Evolutionary conservation across 2,329 filamentous ascomycete species (phyloP).

Genomic region (Epichloe baconii): DNA sequence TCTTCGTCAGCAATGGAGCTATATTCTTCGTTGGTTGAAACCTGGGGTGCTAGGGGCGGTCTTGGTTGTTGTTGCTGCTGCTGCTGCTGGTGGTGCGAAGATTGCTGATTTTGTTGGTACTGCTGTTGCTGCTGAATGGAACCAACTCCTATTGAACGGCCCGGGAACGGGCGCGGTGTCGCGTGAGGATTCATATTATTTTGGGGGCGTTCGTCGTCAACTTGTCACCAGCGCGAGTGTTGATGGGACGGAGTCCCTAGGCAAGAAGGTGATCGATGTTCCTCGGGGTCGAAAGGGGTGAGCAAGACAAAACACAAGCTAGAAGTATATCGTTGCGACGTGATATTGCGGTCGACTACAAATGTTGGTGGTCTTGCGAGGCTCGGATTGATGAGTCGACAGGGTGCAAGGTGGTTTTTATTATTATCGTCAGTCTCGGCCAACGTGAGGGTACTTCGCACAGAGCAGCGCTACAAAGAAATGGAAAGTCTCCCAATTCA

Average conservation of each 20-base stretch:
- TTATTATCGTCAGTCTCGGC: not conserved
- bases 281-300: not conserved
- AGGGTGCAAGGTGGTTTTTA: not conserved
- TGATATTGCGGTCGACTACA: not conserved
- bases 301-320: not conserved
- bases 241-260: too few species aligned
- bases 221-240: not conserved
- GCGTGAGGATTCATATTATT: constrained; percentile 23
- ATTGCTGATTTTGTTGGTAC: constrained; percentile 18
- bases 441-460: not conserved
- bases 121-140: constrained; percentile 20
- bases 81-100: constrained; percentile 9
- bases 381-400: not conserved
- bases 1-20: constrained; percentile 66
- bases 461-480: not conserved
- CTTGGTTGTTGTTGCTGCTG: constrained; percentile 10
- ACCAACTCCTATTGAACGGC: constrained; percentile 20
- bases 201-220: not conserved
- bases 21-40: constrained; percentile 26
- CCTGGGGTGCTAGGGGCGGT: constrained; percentile 21
- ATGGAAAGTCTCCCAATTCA: not conserved
- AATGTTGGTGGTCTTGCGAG: not conserved
- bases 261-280: too few species aligned
- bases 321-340: not conserved
- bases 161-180: constrained; percentile 24